Conservation (phyloP, 441 rosid genomes). For the Adansonia grandidieri region DNA sequence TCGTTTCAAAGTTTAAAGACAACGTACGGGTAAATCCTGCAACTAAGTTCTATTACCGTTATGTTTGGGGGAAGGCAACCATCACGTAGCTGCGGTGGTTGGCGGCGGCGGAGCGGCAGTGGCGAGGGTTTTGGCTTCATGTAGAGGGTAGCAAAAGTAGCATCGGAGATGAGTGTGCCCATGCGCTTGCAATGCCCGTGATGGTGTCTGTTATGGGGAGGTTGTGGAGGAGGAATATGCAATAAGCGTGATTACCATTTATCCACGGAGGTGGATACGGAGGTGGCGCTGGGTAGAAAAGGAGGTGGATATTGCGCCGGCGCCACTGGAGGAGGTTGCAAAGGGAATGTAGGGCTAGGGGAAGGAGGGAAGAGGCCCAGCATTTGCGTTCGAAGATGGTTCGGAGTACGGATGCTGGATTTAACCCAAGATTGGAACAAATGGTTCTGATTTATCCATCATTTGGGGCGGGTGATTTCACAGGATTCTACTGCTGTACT, state of each 20-base stretch:
- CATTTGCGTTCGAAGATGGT: slow-evolving; percentile 56
- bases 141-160: slow-evolving; percentile 74
- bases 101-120: slow-evolving; percentile 59
- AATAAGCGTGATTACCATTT: slow-evolving; percentile 64
- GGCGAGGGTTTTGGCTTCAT: slow-evolving; percentile 75
- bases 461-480: not conserved
- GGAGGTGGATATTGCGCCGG: slow-evolving; percentile 47
- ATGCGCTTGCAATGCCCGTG: slow-evolving; percentile 82
- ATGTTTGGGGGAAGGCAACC: slow-evolving; percentile 70
- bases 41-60: slow-evolving; percentile 73
- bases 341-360: slow-evolving; percentile 80
- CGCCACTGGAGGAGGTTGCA: slow-evolving; percentile 90
- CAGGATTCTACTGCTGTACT: not conserved
- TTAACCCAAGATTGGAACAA: slow-evolving; percentile 42
- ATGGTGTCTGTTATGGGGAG: slow-evolving; percentile 92
- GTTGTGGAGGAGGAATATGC: slow-evolving; percentile 80
- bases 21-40: slow-evolving; percentile 59
- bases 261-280: slow-evolving; percentile 48
- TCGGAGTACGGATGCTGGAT: slow-evolving; percentile 61
- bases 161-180: slow-evolving; percentile 68
- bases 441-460: slow-evolving; percentile 34
- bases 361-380: slow-evolving; percentile 77
- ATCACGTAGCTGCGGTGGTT: slow-evolving; percentile 77
- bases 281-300: not conserved
- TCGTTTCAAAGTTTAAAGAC: slow-evolving; percentile 57